A percentile compares a stretch with the other conserved stretches of the same genome.
Evolutionary conservation across 176 grass and related monocot genomes (phyloP).

Genomic region (Phragmites australis): DNA sequence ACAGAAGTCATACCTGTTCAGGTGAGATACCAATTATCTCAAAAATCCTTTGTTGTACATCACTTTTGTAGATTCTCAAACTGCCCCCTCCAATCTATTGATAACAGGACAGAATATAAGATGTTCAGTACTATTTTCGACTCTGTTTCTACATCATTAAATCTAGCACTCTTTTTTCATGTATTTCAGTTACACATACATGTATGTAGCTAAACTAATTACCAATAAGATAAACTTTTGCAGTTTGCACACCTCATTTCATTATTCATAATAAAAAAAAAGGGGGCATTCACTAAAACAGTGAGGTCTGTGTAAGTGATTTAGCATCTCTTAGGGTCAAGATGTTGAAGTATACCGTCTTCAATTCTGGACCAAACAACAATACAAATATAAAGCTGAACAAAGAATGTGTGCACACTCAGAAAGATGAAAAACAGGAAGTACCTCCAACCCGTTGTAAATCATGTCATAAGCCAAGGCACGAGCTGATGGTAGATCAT

Average conservation of each 20-base stretch:
- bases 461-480: conserved; percentile 99
- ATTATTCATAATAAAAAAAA: background rate
- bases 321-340: background rate
- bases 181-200: background rate
- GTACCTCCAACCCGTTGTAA: conserved; percentile 94
- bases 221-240: background rate
- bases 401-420: background rate
- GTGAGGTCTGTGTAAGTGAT: background rate
- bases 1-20: conserved; percentile 53
- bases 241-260: background rate
- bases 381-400: conserved; percentile 11
- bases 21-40: conserved; percentile 80
- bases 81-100: conserved; percentile 87
- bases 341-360: background rate
- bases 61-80: conserved; percentile 91
- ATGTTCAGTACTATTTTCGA: background rate
- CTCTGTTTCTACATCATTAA: background rate
- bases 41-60: conserved; percentile 90
- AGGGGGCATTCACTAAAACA: background rate
- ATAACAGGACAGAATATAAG: conserved; percentile 14
- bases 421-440: conserved; percentile 13
- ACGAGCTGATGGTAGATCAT: conserved; percentile 73
- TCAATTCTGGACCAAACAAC: background rate
- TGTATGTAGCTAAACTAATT: conserved; percentile 11
- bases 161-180: background rate